Evolutionary conservation across 257 asterid species (phyloP), one percentile per base, ranked within the genome.

Genomic region (Leonotis leonurus): DNA sequence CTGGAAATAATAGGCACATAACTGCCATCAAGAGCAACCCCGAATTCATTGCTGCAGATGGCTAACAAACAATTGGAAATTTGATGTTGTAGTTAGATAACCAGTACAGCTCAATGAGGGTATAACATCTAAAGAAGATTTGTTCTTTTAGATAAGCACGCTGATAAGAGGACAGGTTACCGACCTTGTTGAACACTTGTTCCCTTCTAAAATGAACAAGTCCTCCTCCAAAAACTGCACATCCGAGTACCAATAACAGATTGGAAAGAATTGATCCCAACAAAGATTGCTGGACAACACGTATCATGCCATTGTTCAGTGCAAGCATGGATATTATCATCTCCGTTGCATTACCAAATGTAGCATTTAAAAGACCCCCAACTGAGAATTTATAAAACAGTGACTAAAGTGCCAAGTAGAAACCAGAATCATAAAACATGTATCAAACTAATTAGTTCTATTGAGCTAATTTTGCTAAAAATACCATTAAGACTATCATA

Each of bases 311-410:
- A 66, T 55, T 70, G 53, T 67, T 82, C 66, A 88, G 77, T 8
- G 95, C 96, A 32, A 81, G 79, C 80, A 88, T 75, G 26, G 93
- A 85, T 70, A 88, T 88, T 76, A 88, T 88, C 71, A 88, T 51
- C 79, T 88, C 96, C 18, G 95, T 85, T 41, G 96, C 96, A 72
- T 88, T 88, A 48, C 96, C 96, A 75, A 88, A 88, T 45, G 93
- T 88, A 50, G 95, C 96, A 77, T 83, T 88, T 72, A 88, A 54
- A 65, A 88, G 95, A 45, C 96, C 95, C 43, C 96, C 96, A 68
- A 85, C 96, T 88, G 85, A 71, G 70, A 54, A 43, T 45, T n/a
- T 5, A 16, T 41, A 49, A 48, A 50, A 59, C 14, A 1, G 20
- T 6, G 3, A 44, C 48, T 44, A 39, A 36, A 37, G 61, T 49